phyloP scores from a whole-genome alignment of 768 basidiomycete species.

The Lepiota brunneoincarnata region DNA sequence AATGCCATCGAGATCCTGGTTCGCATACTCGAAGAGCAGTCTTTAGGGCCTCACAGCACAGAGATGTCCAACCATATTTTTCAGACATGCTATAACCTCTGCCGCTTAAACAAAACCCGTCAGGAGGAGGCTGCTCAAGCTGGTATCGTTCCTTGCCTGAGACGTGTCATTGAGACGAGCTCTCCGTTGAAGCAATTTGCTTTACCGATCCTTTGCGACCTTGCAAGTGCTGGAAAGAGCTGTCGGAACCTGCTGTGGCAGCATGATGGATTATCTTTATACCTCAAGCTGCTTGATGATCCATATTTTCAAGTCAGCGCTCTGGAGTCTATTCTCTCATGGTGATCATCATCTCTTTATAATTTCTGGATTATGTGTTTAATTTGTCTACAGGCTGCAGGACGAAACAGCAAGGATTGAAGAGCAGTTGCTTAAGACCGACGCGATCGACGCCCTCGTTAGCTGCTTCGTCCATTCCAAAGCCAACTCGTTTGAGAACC shows the following conservation, averaged over 20 bases:
- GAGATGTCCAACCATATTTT: constrained; percentile 98
- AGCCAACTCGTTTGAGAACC: constrained; percentile 86
- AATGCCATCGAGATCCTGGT: constrained; percentile 93
- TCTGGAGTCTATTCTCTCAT: constrained; percentile 85
- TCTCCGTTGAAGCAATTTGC: constrained; percentile 98
- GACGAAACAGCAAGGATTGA: constrained; percentile 95
- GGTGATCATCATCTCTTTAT: constrained; percentile 44
- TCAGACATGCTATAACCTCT: constrained; percentile 96
- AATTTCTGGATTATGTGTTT: background rate
- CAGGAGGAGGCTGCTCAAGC: constrained; percentile 98
- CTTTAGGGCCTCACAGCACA: constrained; percentile 78
- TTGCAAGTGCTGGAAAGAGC: constrained; percentile 92
- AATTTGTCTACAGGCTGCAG: constrained; percentile 62
- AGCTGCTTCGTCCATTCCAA: constrained; percentile 83
- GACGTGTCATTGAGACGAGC: constrained; percentile 81
- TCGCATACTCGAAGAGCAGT: constrained; percentile 77
- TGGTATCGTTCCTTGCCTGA: constrained; percentile 89
- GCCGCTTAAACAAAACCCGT: constrained; percentile 87
- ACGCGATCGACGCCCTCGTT: constrained; percentile 65
- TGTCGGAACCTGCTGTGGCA: constrained; percentile 91
- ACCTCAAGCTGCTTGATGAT: constrained; percentile 74
- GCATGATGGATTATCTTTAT: constrained; percentile 84
- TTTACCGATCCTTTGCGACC: constrained; percentile 92
- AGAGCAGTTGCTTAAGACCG: constrained; percentile 72
- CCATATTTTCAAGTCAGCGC: constrained; percentile 93